Base-by-base conservation (phyloP, 73 alveolate species). In the Halteria grandinella region DNA sequence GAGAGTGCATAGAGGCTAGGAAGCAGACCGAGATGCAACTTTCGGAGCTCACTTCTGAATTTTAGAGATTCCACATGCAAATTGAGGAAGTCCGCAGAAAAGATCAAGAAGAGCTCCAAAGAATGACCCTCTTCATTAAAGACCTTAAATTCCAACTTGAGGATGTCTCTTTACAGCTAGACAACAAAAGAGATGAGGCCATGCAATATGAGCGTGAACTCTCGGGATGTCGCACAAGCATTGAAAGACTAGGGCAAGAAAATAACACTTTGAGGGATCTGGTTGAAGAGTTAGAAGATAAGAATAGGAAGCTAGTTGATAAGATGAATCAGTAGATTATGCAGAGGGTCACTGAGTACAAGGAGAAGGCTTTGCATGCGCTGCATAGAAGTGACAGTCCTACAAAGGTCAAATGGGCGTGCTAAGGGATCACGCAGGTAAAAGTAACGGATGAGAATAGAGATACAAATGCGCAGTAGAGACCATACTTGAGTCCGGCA, bases 291-390 rank as follows among this genome's bases (percentile, higher is more conserved):
- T 45, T 82, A 41, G 91, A 82, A 45, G 24, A 10, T 29, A 82
- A 82, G 51, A 82, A 82, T 44, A 70, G 72, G 25, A 48, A 72
- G 21, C 53, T 82, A 12, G 73, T 47, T 10, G 91, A 82, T 11
- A 82, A 53, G n/a, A 53, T 82, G 39, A 82, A 72, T 40, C 62
- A 57, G 12, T 62, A 82, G 24, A 51, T 82, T 12, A 71, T 57
- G 54, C 55, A 70, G 17, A 55, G 47, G 34, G 91, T 86, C 24
- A 43, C 86, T 20, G 86, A 82, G 18, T 82, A 82, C 50, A 72
- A 82, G 37, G 79, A 82, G 66, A 70, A 78, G 59, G 47, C 80
- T 5, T 53, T 66, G 7, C 21, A 66, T 27, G 80, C 80, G 4
- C 34, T 66, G 21, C 8, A 21, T 10, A 66, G 29, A 32, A 66